Percentiles rank a stretch among this genome's conserved stretches.
Evolutionary conservation across 768 basidiomycete genomes (phyloP).

Genomic region (Russula virescens): DNA sequence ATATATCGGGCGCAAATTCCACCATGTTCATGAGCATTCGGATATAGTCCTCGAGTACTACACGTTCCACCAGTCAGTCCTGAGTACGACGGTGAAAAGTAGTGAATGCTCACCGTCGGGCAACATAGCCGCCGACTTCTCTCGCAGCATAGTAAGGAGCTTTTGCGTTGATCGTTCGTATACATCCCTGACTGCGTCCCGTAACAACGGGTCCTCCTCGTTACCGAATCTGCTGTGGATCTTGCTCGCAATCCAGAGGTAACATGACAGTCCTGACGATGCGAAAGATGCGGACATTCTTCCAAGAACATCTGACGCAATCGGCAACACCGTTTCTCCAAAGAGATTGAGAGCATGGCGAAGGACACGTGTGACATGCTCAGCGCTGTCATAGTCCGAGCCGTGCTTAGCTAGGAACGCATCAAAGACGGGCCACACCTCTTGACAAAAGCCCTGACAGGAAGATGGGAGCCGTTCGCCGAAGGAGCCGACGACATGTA

Average conservation of each 20-base stretch:
- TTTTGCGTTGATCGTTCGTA: conserved; percentile 76
- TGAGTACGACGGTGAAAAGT: not conserved
- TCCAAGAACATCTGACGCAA: conserved; percentile 64
- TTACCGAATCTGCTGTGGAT: conserved; percentile 71
- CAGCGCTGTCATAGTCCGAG: conserved; percentile 66
- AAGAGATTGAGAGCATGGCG: conserved; percentile 83
- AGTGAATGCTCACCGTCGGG: conserved; percentile 72
- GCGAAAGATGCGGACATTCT: conserved; percentile 80
- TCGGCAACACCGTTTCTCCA: conserved; percentile 52
- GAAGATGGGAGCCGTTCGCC: conserved; percentile 75
- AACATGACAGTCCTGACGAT: conserved; percentile 73
- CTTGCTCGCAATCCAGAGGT: conserved; percentile 93
- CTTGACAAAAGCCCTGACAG: conserved; percentile 71
- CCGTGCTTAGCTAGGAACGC: conserved; percentile 74
- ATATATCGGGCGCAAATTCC: conserved; percentile 61
- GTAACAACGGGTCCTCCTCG: conserved; percentile 51
- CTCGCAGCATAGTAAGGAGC: conserved; percentile 58
- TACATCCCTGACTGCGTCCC: conserved; percentile 50
- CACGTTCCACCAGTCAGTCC: not conserved
- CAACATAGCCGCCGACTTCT: conserved; percentile 63
- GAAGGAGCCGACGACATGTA: conserved; percentile 74
- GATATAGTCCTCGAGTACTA: conserved; percentile 93
- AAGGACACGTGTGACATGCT: conserved; percentile 78
- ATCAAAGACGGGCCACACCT: conserved; percentile 84
- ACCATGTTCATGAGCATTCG: conserved; percentile 70